These are phyloP conservation scores for Xylogone sp. DNA, from an alignment of 2,329 filamentous ascomycete species.

Conservation along the genomic window DNA sequence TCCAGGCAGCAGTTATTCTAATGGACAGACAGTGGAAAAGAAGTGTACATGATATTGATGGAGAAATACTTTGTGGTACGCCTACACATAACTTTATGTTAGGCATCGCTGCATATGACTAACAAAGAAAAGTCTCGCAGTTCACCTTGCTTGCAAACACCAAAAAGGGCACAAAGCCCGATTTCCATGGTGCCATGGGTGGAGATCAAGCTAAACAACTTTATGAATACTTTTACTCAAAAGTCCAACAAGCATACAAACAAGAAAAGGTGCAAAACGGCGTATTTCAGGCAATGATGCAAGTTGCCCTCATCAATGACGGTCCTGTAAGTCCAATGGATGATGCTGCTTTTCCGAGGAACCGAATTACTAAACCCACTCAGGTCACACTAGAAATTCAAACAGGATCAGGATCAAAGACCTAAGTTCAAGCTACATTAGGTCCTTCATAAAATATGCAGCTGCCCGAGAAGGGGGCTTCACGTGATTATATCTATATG, in stretches of 20 bases:
- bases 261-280: conserved; percentile 83
- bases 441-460: too few species aligned
- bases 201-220: conserved; percentile 74
- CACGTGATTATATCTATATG: too few species aligned
- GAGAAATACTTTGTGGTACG: conserved; percentile 89
- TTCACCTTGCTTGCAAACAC: conserved; percentile 90
- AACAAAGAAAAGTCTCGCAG: conserved; percentile 69
- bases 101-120: neutral
- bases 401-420: conserved; percentile 18
- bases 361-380: conserved; percentile 2
- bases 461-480: too few species aligned
- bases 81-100: neutral
- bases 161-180: conserved; percentile 94
- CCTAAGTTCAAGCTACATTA: too few species aligned
- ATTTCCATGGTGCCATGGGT: conserved; percentile 85
- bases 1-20: conserved; percentile 8
- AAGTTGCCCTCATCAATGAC: conserved; percentile 89
- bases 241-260: conserved; percentile 68
- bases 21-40: conserved; percentile 70
- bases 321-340: conserved; percentile 51
- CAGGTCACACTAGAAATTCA: conserved; percentile 28
- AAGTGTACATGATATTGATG: conserved; percentile 81
- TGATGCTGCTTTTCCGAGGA: neutral
- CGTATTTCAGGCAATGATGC: conserved; percentile 99
- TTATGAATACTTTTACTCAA: conserved; percentile 79